Evolutionary conservation across 306 rosid genomes (phyloP).

Genomic region (Cicer yamashitae): DNA sequence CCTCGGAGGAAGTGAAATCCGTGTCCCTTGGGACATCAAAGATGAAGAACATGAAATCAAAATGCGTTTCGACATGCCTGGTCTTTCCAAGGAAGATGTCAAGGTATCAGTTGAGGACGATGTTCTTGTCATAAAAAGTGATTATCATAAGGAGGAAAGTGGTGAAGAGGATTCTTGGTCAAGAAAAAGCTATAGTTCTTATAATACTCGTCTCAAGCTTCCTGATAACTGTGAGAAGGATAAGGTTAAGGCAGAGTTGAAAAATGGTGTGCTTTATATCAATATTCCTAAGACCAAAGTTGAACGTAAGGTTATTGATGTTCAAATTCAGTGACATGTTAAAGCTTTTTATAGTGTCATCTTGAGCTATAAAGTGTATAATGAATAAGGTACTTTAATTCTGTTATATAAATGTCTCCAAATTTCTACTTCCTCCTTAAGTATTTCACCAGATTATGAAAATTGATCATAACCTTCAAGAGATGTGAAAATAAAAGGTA

Average conservation of each 20-base stretch:
- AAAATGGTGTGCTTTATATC: slow-evolving; percentile 86
- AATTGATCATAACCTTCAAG: no score
- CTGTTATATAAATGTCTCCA: neutral
- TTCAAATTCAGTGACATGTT: slow-evolving; percentile 59
- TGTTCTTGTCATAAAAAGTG: slow-evolving; percentile 66
- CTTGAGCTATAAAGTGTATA: neutral
- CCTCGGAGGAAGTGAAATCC: slow-evolving; percentile 53
- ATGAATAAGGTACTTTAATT: neutral
- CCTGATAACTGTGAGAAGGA: slow-evolving; percentile 73
- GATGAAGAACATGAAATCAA: slow-evolving; percentile 71
- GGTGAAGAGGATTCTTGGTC: slow-evolving; percentile 57
- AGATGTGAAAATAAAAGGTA: no score
- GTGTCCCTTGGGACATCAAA: slow-evolving; percentile 76
- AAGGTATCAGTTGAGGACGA: slow-evolving; percentile 72
- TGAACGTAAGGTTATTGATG: slow-evolving; percentile 77
- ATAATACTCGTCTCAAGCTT: slow-evolving; percentile 65
- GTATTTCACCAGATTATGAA: no score
- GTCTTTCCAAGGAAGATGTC: slow-evolving; percentile 76
- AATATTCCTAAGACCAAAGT: slow-evolving; percentile 68
- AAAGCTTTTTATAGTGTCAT: neutral
- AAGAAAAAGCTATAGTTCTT: slow-evolving; percentile 54
- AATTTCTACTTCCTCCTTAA: neutral
- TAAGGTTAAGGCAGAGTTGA: slow-evolving; percentile 74
- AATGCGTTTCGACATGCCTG: slow-evolving; percentile 90
- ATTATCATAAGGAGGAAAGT: slow-evolving; percentile 50